Evolutionary conservation across 192 early-diverging fungal species (phyloP).

Genomic region (Mortierella hygrophila): DNA sequence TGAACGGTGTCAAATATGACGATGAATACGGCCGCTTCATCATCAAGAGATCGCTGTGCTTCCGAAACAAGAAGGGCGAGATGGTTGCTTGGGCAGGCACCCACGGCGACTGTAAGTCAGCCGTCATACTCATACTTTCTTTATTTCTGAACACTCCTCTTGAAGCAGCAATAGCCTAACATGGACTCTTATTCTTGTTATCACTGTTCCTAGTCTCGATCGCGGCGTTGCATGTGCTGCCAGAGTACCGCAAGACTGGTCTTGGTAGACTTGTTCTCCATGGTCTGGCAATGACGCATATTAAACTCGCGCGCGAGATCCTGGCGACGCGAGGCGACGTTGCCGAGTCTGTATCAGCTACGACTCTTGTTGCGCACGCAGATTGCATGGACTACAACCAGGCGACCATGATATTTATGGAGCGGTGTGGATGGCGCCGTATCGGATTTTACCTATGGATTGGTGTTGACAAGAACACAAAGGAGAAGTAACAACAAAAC

Average conservation of each 20-base stretch:
- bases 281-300: slow-evolving; percentile 18
- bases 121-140: not conserved
- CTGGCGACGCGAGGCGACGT: not conserved
- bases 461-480: slow-evolving; percentile 2
- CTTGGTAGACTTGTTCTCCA: slow-evolving; percentile 33
- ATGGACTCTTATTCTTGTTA: not conserved
- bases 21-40: slow-evolving; percentile 21
- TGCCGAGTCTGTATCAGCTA: not conserved
- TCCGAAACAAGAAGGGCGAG: slow-evolving; percentile 20
- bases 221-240: slow-evolving; percentile 43
- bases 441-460: slow-evolving; percentile 33
- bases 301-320: slow-evolving; percentile 23
- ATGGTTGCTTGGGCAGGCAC: slow-evolving; percentile 54
- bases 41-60: slow-evolving; percentile 23
- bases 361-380: slow-evolving; percentile 30
- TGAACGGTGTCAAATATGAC: slow-evolving; percentile 20
- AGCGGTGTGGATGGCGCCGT: slow-evolving; percentile 39
- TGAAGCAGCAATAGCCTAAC: not conserved
- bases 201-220: slow-evolving; percentile 19
- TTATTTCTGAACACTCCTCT: not conserved
- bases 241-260: slow-evolving; percentile 36
- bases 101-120: slow-evolving; percentile 39
- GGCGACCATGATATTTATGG: slow-evolving; percentile 42
- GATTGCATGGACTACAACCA: slow-evolving; percentile 34
- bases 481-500: not conserved